phyloP scores from a whole-genome alignment of 257 asterid genomes.

The Nemophila menziesii region DNA sequence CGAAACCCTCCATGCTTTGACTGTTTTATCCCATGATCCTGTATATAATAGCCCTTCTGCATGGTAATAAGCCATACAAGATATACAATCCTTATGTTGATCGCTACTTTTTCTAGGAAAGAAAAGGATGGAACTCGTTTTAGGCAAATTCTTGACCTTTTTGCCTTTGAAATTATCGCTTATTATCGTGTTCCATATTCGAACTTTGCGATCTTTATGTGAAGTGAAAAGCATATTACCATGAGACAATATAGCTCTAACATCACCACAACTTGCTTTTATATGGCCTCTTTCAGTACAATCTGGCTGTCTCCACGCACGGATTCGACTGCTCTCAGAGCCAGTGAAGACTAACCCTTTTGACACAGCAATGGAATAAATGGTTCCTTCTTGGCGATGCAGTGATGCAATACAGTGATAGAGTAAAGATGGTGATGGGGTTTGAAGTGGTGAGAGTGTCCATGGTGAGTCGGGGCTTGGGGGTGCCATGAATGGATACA shows the following conservation, averaged over 20 bases:
- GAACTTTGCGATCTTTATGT: constrained; percentile 44
- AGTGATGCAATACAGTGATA: constrained; percentile 85
- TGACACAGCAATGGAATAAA: constrained; percentile 50
- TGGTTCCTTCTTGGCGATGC: constrained; percentile 74
- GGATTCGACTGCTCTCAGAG: constrained; percentile 59
- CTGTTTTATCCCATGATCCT: constrained; percentile 62
- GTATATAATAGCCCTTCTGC: constrained; percentile 75
- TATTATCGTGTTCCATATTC: constrained; percentile 37
- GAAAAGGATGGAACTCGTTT: constrained; percentile 13
- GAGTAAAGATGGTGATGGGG: constrained; percentile 71
- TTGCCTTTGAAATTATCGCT: constrained; percentile 44
- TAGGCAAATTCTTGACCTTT: constrained; percentile 38
- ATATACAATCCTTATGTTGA: constrained; percentile 43
- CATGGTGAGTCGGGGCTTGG: constrained; percentile 75
- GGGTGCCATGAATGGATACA: constrained; percentile 37
- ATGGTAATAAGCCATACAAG: constrained; percentile 84
- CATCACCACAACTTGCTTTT: constrained; percentile 35
- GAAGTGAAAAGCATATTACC: constrained; percentile 63
- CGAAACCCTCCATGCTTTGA: constrained; percentile 55
- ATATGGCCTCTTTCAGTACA: constrained; percentile 63
- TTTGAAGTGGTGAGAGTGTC: constrained; percentile 79
- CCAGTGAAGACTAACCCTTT: constrained; percentile 70
- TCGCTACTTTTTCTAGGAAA: constrained; percentile 11
- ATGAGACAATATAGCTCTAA: constrained; percentile 47
- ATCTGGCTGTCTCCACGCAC: constrained; percentile 84